phyloP scores from a whole-genome alignment of 208 protist species.

The Naegleria lovaniensis region DNA sequence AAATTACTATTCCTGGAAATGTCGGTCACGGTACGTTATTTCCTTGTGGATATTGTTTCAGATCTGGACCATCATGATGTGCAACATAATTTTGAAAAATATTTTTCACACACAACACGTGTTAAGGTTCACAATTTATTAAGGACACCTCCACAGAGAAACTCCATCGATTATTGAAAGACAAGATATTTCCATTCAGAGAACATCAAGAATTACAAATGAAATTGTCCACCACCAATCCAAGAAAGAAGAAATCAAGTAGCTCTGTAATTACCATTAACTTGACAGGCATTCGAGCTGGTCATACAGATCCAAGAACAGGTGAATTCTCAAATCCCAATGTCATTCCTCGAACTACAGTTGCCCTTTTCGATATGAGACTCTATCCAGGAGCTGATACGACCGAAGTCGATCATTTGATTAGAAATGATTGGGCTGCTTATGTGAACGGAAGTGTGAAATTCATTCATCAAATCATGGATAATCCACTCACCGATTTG shows the following conservation, averaged over 20 bases:
- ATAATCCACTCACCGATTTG: conserved; percentile 9
- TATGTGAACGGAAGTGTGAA: not conserved
- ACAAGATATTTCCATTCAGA: conserved; percentile 40
- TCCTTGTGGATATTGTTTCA: too few relatives aligned
- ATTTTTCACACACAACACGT: too few relatives aligned
- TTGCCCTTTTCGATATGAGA: conserved; percentile 55
- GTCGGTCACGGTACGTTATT: conserved; percentile 60
- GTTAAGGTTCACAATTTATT: conserved; percentile 51
- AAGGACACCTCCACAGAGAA: conserved; percentile 53
- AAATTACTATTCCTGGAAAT: conserved; percentile 43
- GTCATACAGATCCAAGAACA: conserved; percentile 31
- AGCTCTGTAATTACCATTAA: conserved; percentile 64
- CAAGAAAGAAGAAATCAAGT: conserved; percentile 4
- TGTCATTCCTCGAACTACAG: conserved; percentile 53
- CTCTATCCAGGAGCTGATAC: conserved; percentile 48
- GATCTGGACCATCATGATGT: too few relatives aligned
- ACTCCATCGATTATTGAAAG: conserved; percentile 38
- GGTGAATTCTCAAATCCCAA: conserved; percentile 51
- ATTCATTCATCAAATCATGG: not conserved
- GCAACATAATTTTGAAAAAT: too few relatives aligned
- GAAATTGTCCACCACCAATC: not conserved
- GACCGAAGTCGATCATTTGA: conserved; percentile 42
- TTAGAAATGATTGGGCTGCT: conserved; percentile 46
- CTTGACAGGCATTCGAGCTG: conserved; percentile 52
- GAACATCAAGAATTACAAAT: conserved; percentile 34